Evolutionary conservation across 192 early-diverging fungal genomes (phyloP), one percentile per base, ranked within the genome.

Genomic region (Backusella australiensis): DNA sequence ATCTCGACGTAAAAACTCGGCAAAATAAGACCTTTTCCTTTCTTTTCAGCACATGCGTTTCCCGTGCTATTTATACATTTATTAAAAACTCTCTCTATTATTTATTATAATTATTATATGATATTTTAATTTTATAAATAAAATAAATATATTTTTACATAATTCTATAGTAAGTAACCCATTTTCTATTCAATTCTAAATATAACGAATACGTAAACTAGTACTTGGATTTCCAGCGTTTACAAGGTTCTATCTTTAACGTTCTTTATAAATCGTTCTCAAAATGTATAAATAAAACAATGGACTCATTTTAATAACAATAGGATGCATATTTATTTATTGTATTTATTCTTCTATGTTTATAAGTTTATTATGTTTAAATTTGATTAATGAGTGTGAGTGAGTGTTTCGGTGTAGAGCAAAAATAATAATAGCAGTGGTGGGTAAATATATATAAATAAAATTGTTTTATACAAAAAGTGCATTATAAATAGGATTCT

Each of bases 361-460:
- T 56, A 63, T 63, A 26, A 59, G 23, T 56, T 56, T 59, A 59
- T 59, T 23, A 14, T 63, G 19, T 63, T 26, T 59, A 59, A 29
- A 59, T 26, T 26, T 26, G 23, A 59, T 29, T 63, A 63, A 63
- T 26, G 56, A 63, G 56, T 26, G 56, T 59, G 23, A 11, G 23
- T 59, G 9, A 12, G 56, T 63, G 56, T 63, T 49, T 49, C 5
- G 46, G 19, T 19, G 4, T 49, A 49, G 23, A 29, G 26, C 9
- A 14, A 63, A 29, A 63, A 63, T 21, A 29, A n/a, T 49, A 49
- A 6, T 49, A n/a, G 46, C n/a, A 0, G 46, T 49, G 46, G 26
- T 23, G 53, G 56, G 56, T 63, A 63, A 63, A 63, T 63, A 63
- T 63, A 63, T 63, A 63, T 63, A 63, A 63, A 63, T 63, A 63